Evolutionary conservation across 108 stramenopile genomes (phyloP).

Genomic region (Aureococcus anophagefferens): DNA sequence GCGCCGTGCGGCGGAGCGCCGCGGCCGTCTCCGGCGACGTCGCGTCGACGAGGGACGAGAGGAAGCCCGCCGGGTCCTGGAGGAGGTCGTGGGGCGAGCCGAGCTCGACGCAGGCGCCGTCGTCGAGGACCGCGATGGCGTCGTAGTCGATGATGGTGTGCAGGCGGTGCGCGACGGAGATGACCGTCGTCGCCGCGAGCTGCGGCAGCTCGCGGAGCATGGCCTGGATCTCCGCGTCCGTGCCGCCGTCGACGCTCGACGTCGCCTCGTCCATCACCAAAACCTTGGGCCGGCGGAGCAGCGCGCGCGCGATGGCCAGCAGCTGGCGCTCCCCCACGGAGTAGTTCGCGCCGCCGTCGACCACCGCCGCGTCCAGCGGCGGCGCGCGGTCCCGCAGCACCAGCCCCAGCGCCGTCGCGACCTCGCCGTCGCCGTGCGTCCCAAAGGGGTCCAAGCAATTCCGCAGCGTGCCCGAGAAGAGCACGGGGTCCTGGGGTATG

Average conservation of each 20-base stretch:
- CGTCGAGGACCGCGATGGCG: conserved; percentile 72
- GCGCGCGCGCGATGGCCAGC: conserved; percentile 45
- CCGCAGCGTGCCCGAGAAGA: conserved; percentile 79
- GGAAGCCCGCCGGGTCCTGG: neutral
- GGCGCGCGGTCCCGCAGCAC: neutral
- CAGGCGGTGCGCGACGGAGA: conserved; percentile 87
- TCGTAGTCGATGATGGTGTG: conserved; percentile 84
- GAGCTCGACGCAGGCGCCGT: conserved; percentile 74
- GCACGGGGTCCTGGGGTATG: conserved; percentile 88
- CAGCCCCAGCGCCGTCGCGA: conserved; percentile 56
- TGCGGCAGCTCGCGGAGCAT: conserved; percentile 50
- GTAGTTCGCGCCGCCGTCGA: conserved; percentile 36
- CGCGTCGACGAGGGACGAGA: neutral
- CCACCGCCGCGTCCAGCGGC: conserved; percentile 19
- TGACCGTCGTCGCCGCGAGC: conserved; percentile 64
- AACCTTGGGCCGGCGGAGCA: conserved; percentile 29
- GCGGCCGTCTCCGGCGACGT: neutral
- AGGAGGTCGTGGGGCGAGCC: conserved; percentile 53
- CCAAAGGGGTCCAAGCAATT: conserved; percentile 85
- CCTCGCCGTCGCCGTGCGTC: conserved; percentile 46
- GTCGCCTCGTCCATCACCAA: conserved; percentile 52
- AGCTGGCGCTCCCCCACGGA: conserved; percentile 41
- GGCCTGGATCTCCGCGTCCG: conserved; percentile 59
- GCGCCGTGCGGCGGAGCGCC: neutral
- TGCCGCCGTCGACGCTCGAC: conserved; percentile 33